Base-by-base conservation (phyloP, 176 grass and related monocot species). In the Melocanna baccifera region DNA sequence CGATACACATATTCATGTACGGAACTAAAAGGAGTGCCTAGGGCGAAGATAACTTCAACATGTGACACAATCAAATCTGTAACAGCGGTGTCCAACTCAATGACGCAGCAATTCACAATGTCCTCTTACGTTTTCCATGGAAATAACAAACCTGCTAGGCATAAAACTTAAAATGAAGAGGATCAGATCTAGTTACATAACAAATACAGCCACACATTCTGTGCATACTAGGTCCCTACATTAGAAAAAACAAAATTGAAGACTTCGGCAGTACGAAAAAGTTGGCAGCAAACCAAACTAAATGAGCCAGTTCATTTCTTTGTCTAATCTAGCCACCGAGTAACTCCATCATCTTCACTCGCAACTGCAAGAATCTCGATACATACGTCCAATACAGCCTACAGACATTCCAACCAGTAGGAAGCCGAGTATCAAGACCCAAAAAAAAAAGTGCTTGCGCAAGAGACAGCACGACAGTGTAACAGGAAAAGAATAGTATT, bases 321-420 rank as follows among this genome's bases (percentile, higher is more conserved):
- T 22, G 22, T 22, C 80, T 78, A 95, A 79, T 93, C 89, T 23
- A 98, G 71, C 89, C 93, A 98, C 80, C 96, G 75, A 29, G 85
- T 88, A 52, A 98, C 63, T 4, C 96, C 96, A 13, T 98, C 96
- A 48, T 98, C 96, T 80, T 95, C 94, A 59, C 89, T 90, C 15
- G 78, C 87, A 12, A 87, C 91, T 48, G 93, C 96, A 37, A 93
- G 91, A 76, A 98, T 90, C 83, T 95, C 93, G 47, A 98, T 84
- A 57, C 73, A 83, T 29, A 98, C 69, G 64, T 98, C 96, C 85
- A 98, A 74, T 40, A 90, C 62, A 74, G 89, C 96, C 96, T 95
- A 81, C 81, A 82, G 0, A 71, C 45, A 75, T 34, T 12, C 34
- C 50, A 77, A 45, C 47, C 4, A 71, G 9, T 37, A 36, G n/a